Base-by-base conservation (phyloP, 1,284 basidiomycete genomes). In the Pisolithus thermaeus region DNA sequence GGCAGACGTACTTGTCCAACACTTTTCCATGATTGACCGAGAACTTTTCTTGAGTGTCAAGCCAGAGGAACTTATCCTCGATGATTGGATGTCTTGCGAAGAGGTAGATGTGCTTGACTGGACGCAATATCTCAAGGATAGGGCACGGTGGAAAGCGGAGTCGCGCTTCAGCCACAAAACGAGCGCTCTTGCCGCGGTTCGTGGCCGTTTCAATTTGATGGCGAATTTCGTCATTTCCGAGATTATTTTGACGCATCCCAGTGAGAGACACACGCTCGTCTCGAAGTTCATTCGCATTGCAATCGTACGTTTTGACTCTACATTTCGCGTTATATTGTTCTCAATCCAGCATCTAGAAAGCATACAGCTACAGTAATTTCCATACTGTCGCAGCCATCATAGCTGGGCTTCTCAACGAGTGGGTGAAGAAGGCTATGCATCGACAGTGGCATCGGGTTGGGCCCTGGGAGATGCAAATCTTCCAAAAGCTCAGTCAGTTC, bases 171-270 rank as follows among this genome's bases (percentile, higher is more conserved):
- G 73, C 8, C 71, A 80, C 22, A 86, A 81, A 69, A 84, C 83
- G 42, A 87, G 78, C 54, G 85, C 84, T 8, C 70, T 93, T 45
- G 80, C 80, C 4, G 85, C 84, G 32, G 79, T 93, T 28, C 81
- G 92, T n/a, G 88, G 87, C 16, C 79, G 93, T 25, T 95, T 95
- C 73, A 93, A 94, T 62, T 71, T 95, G 51, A 81, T 92, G 61
- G 84, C 86, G 6, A 88, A 88, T 60, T 96, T 93, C 66, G 82
- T 89, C 6, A 76, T 84, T 16, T 87, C 88, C 20, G 92, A 94
- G 70, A 78, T 93, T 51, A 77, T 88, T 38, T 68, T 87, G 51
- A 84, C 87, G 2, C 77, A 77, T 28, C 83, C 82, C 9, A 69
- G 73, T 50, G 85, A 92, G 55, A 77, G 93, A 18, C 79, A 77